Conservation (phyloP, 768 basidiomycete species). For the Mrakia frigida region DNA sequence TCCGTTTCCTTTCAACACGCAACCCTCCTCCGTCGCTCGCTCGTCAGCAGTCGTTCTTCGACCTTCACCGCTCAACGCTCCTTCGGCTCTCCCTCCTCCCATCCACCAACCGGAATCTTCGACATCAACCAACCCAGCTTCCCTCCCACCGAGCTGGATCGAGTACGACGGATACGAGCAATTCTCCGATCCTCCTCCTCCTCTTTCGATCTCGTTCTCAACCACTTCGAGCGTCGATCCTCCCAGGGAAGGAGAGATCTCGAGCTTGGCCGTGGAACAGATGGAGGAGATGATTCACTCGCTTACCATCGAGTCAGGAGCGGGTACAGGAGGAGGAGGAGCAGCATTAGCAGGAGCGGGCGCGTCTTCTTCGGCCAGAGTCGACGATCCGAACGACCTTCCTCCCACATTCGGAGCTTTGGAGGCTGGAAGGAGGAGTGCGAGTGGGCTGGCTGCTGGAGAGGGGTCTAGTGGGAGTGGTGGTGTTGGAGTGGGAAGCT, state of each 20-base stretch:
- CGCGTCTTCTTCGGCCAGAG: constrained; percentile 10
- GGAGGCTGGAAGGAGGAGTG: background rate
- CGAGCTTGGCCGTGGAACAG: background rate
- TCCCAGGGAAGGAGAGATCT: constrained; percentile 23
- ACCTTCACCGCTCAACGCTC: background rate
- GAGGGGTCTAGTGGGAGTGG: background rate
- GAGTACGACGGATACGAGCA: constrained; percentile 28
- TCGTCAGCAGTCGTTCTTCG: background rate
- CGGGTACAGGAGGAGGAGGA: background rate
- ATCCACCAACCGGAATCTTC: background rate
- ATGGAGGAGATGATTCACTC: constrained; percentile 26
- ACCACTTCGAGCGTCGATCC: constrained; percentile 25
- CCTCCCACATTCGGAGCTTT: constrained; percentile 28
- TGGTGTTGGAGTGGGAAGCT: background rate
- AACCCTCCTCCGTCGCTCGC: background rate
- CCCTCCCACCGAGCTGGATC: constrained; percentile 22
- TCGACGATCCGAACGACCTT: constrained; percentile 31
- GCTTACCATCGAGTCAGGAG: constrained; percentile 15
- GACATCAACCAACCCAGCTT: background rate
- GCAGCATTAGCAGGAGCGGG: background rate
- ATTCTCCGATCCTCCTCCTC: constrained; percentile 22
- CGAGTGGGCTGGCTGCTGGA: too few species aligned
- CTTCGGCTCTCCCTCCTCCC: background rate
- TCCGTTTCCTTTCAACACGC: background rate
- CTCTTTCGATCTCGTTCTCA: constrained; percentile 8